Base-by-base conservation (phyloP, 129 eudicot species). In the Heracleum sosnowskyi region DNA sequence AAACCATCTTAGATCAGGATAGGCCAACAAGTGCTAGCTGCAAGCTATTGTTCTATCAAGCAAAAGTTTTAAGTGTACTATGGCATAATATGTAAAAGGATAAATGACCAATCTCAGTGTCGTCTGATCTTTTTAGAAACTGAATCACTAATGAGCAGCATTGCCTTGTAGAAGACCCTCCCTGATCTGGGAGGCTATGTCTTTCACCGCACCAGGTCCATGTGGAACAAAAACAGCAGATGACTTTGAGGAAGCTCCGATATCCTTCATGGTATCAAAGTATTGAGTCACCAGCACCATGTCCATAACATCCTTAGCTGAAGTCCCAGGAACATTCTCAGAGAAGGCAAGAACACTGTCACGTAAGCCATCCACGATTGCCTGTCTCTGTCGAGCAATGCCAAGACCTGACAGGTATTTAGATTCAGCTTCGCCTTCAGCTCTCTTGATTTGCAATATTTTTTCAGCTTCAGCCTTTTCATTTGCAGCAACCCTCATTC, bases 351-450 rank as follows among this genome's bases (percentile, higher is more conserved):
- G 82, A 11, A 91, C 92, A 41, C 92, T 88, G 75, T 88, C 92
- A 41, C 91, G 78, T 33, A 91, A 87, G 11, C 92, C 96, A 60
- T 91, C 93, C 63, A 91, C 96, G n/a, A 88, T 91, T 26, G 96
- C 92, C 68, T 91, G 96, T 16, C 96, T 85, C 68, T 91, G 92
- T 69, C 96, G 81, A 0, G 96, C 96, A 16, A 88, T 80, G 77
- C 96, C 96, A 49, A 91, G 85, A 20, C 96, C 96, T 4, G 96
- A 75, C 71, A 91, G 78, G 86, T 88, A 91, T 45, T 91, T 88
- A 7, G 96, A 83, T 77, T 91, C 96, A 9, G 96, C 96, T 86
- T 91, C 96, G 63, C 96, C 96, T 83, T 90, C 96, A 55, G 96
- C 96, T 15, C 87, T 79, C 76, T 90, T 90, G 40, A 90, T 90